A percentile compares a stretch with the other conserved stretches of the same genome.
phyloP scores from a whole-genome alignment of 192 early-diverging fungal species.

The Paraglomus occultum region DNA sequence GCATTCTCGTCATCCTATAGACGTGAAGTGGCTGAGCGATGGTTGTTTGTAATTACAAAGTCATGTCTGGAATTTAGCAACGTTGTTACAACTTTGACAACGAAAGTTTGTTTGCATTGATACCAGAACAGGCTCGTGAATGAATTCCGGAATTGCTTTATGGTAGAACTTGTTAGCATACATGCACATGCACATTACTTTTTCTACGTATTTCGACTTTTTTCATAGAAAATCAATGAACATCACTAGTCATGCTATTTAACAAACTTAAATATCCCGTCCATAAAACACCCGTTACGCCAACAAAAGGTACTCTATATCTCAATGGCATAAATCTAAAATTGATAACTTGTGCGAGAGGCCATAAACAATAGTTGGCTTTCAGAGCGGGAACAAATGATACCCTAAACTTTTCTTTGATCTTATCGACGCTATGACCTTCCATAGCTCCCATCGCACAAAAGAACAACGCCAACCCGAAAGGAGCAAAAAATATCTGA shows the following conservation, averaged over 20 bases:
- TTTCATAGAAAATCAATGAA: background rate
- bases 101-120: background rate
- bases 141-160: background rate
- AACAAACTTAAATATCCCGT: slow-evolving; percentile 70
- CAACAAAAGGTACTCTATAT: slow-evolving; percentile 69
- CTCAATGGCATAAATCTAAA: slow-evolving; percentile 67
- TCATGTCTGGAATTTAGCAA: no score
- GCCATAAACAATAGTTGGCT: slow-evolving; percentile 76
- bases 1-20: no score
- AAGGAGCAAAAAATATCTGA: slow-evolving; percentile 64
- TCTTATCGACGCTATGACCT: slow-evolving; percentile 44
- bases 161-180: background rate
- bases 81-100: background rate
- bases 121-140: background rate
- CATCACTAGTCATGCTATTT: slow-evolving; percentile 46
- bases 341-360: slow-evolving; percentile 68
- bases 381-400: slow-evolving; percentile 57
- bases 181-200: background rate
- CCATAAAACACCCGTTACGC: slow-evolving; percentile 72
- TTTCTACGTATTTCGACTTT: background rate
- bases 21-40: no score
- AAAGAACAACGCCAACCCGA: slow-evolving; percentile 67
- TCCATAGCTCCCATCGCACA: slow-evolving; percentile 62
- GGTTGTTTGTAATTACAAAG: no score
- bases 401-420: slow-evolving; percentile 57